Conservation (phyloP, 192 early-diverging fungal species). For the Coemansia erecta region DNA sequence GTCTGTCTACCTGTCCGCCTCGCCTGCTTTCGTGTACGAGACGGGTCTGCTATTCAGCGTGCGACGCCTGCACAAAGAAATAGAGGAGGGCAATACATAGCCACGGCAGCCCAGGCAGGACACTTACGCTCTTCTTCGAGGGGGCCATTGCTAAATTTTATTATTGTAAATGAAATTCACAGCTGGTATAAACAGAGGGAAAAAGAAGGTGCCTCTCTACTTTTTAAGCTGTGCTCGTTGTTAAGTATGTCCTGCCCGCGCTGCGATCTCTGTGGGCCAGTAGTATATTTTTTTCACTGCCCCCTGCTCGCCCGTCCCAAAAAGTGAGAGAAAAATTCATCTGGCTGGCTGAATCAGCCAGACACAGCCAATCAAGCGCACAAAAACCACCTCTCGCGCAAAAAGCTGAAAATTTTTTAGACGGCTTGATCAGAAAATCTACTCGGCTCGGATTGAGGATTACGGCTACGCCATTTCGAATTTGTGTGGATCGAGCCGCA, state of each 20-base stretch:
- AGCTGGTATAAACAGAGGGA: constrained; percentile 35
- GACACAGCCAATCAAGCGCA: too few species aligned
- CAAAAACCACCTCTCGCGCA: too few species aligned
- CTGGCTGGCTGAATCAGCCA: neutral
- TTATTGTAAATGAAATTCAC: constrained; percentile 31
- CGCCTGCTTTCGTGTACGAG: neutral
- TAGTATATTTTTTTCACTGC: constrained; percentile 5
- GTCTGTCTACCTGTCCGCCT: neutral
- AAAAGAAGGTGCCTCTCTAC: constrained; percentile 37
- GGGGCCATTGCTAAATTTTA: constrained; percentile 52
- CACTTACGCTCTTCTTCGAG: constrained; percentile 50
- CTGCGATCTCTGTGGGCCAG: neutral
- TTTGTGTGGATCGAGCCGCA: neutral
- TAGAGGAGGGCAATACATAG: too few species aligned
- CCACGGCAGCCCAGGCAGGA: neutral
- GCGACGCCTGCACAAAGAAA: too few species aligned
- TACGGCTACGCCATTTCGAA: too few species aligned
- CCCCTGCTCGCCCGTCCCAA: constrained; percentile 2
- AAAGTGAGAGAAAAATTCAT: constrained; percentile 4
- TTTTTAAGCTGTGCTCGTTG: constrained; percentile 4
- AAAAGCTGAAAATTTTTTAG: too few species aligned
- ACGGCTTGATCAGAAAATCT: too few species aligned
- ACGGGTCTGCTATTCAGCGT: too few species aligned
- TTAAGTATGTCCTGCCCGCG: constrained; percentile 11
- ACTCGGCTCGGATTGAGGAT: too few species aligned